Base-by-base conservation (phyloP, 208 protist genomes). In the Leishmania aethiopica region DNA sequence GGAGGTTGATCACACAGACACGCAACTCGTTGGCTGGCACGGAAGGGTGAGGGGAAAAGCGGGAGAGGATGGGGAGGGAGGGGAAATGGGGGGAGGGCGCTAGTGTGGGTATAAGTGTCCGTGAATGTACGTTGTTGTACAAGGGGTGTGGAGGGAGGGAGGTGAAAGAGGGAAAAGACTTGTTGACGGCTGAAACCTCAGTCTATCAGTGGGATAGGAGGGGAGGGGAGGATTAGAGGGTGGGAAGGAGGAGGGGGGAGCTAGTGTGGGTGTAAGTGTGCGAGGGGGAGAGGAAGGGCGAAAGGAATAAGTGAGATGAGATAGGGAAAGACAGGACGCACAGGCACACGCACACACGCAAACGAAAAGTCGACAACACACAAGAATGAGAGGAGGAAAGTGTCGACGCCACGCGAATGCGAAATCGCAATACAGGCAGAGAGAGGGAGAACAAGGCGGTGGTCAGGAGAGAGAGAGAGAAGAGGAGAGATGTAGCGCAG, bases 301-400 rank as follows among this genome's bases (percentile, higher is more conserved):
- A 19, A 60, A 77, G 28, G 35, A 74, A 53, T 59, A 55, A 75
- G 28, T 74, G 45, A 49, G 32, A 53, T 45, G 73, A 62, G 66
- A 77, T 25, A 74, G 69, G 25, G 4, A 25, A 67, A 4, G 35
- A 28, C 35, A 70, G 57, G 51, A 32, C 10, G 66, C 37, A 42
- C 66, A 71, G 32, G n/a, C 66, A 49, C 66, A 55, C 35, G 45
- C 28, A 55, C 69, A 49, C 42, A 73, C 40, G 13, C 62, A 8
- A 73, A 7, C 25, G 3, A 60, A 77, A 81, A 70, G 11, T 17
- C 15, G 11, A 13, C n/a, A 86, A 72, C 77, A 22, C 75, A 53
- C 28, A 45, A 72, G 79, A 79, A 78, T 80, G 74, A 72, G 17
- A 45, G 60, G 71, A 47, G 70, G 25, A 69, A 37, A 86, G 77